Conservation (phyloP, 2,329 filamentous ascomycete genomes). For the Pestalotiopsis fici region DNA sequence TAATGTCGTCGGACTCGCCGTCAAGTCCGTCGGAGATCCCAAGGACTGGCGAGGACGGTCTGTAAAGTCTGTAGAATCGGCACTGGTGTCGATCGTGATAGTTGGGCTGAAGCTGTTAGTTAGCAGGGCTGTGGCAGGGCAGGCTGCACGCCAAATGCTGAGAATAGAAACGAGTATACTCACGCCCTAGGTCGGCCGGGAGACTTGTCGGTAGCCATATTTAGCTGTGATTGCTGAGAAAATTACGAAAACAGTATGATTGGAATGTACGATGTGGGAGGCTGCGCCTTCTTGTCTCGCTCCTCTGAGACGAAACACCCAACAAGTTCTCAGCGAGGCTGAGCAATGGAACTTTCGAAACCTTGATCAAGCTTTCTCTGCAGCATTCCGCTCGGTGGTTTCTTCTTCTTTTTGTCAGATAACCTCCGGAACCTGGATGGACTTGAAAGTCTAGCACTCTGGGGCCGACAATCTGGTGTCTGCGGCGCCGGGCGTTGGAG, state of each 20-base stretch:
- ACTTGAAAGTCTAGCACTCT: background rate
- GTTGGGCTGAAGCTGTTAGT: slow-evolving; percentile 26
- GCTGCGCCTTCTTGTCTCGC: background rate
- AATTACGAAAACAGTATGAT: background rate
- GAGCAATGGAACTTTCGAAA: background rate
- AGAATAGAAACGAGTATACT: slow-evolving; percentile 4
- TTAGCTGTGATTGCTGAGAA: background rate
- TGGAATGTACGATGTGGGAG: slow-evolving; percentile 3
- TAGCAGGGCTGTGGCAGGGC: background rate
- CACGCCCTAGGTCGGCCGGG: slow-evolving; percentile 12
- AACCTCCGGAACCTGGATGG: background rate
- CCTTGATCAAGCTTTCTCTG: background rate
- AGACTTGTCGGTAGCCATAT: background rate
- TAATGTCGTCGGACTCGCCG: slow-evolving; percentile 27
- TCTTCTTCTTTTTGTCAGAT: background rate
- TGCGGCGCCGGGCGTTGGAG: background rate
- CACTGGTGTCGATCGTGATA: slow-evolving; percentile 37
- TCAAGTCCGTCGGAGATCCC: slow-evolving; percentile 26
- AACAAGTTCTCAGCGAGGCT: background rate
- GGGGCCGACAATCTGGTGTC: background rate
- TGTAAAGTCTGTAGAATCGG: slow-evolving; percentile 17
- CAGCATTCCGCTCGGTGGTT: background rate
- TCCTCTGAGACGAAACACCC: background rate
- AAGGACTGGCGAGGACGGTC: slow-evolving; percentile 23
- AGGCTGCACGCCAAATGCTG: background rate